phyloP scores from a whole-genome alignment of 208 protist species.

The Angomonas deanei region DNA sequence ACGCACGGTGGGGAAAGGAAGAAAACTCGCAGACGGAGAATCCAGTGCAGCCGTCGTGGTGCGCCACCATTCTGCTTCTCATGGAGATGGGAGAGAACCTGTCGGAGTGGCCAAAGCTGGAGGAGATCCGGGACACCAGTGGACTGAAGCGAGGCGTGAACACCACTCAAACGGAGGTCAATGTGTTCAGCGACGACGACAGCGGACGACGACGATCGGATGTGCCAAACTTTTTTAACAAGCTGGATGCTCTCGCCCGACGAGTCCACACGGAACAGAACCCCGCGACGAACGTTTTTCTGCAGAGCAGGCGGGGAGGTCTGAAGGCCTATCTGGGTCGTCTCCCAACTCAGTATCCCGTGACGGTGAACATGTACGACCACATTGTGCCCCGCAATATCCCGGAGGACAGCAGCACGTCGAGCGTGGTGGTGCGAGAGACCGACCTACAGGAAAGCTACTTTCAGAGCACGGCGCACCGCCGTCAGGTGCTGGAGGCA shows the following conservation, averaged over 20 bases:
- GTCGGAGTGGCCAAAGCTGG: conserved; percentile 38
- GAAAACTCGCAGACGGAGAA: conserved; percentile 26
- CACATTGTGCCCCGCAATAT: conserved; percentile 12
- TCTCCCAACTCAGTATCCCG: neutral
- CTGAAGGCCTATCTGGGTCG: neutral
- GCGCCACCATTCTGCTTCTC: conserved; percentile 48
- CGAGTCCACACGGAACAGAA: conserved; percentile 7
- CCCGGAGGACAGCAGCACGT: conserved; percentile 23
- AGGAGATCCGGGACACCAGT: conserved; percentile 19
- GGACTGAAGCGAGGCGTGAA: conserved; percentile 31
- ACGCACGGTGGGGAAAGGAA: conserved; percentile 66
- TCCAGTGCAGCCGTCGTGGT: conserved; percentile 40
- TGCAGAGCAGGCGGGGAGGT: neutral
- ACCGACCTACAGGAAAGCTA: conserved; percentile 15
- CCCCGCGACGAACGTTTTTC: neutral
- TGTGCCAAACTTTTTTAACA: conserved; percentile 28
- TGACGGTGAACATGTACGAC: conserved; percentile 7
- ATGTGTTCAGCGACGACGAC: conserved; percentile 13
- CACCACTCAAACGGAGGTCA: conserved; percentile 2
- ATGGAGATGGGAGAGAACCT: conserved; percentile 27
- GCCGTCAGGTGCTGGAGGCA: conserved; percentile 21
- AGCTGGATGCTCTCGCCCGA: conserved; percentile 28
- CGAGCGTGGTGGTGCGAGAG: conserved; percentile 19
- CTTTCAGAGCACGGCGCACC: conserved; percentile 8
- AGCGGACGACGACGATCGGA: conserved; percentile 12